A percentile compares a stretch with the other conserved stretches of the same genome.
phyloP scores from a whole-genome alignment of 2,329 filamentous ascomycete genomes.

The Neobulgaria alba region DNA sequence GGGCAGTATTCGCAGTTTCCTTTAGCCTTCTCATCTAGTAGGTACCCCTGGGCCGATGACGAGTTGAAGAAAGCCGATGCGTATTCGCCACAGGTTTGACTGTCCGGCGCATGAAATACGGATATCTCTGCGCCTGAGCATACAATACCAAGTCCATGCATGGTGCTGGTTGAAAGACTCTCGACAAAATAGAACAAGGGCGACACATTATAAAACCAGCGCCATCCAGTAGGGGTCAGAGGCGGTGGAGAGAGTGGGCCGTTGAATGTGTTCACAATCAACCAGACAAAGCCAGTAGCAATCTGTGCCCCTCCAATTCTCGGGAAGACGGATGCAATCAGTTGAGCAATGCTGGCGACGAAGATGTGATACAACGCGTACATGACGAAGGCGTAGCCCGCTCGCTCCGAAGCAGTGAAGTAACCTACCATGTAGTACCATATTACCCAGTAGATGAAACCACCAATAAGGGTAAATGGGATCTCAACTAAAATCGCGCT shows the following conservation, averaged over 20 bases:
- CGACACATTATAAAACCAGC: conserved; percentile 50
- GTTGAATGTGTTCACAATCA: conserved; percentile 25
- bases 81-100: conserved; percentile 56
- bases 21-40: conserved; percentile 52
- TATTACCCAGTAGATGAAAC: conserved; percentile 38
- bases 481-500: conserved; percentile 41
- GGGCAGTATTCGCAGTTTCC: conserved; percentile 61
- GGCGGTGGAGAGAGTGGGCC: conserved; percentile 46
- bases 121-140: conserved; percentile 48
- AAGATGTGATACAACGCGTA: too few species aligned
- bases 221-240: conserved; percentile 21
- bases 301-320: background rate
- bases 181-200: conserved; percentile 63
- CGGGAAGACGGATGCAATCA: too few species aligned
- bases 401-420: too few species aligned
- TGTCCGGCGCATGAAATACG: conserved; percentile 54
- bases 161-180: conserved; percentile 56
- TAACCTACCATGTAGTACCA: conserved; percentile 39
- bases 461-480: conserved; percentile 36
- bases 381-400: too few species aligned
- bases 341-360: too few species aligned
- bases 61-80: conserved; percentile 53
- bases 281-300: too few species aligned
- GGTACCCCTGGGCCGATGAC: conserved; percentile 45
- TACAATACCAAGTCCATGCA: conserved; percentile 40